Base-by-base conservation (phyloP, 1,139 yeast genomes). In the Debaryomyces udenii region DNA sequence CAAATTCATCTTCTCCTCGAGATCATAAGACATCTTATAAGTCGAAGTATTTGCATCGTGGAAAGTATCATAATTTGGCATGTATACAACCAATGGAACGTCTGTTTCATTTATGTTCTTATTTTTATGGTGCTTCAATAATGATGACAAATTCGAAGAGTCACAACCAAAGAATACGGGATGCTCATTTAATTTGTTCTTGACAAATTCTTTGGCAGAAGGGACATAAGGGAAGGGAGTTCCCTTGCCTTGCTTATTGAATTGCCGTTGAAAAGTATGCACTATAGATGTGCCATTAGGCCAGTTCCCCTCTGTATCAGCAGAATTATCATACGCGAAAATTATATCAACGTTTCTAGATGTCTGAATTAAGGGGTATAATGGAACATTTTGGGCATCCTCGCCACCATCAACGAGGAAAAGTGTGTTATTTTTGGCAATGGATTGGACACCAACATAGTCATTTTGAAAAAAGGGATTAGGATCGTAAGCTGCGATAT, bases 401-500 rank as follows among this genome's bases (percentile, higher is more conserved):
- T 85, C 91, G 49, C 96, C 96, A 45, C 96, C 96, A 58, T 90
- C 97, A n/a, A 83, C 91, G 45, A 89, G 70, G 55, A 65, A 78
- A 33, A 90, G 70, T 3, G 77, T 66, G 4, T 74, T 71, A 52
- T 61, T 57, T 39, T 52, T 41, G 38, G 61, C 47, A 42, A 73
- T 60, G 38, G 52, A 50, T 6, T 44, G 46, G n/a, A 39, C 31
- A 16, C 44, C 36, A 6, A 64, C 61, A 22, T 37, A 47, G 5
- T 50, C 48, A n/a, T 51, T 46, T 3, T 55, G 49, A 37, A 49
- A 53, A 49, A 70, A 72, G 6, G 78, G 78, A 45, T 72, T 72
- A 10, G 78, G 78, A 7, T 50, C 42, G 51, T 70, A 72, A 7
- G 61, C 47, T 1, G 78, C 78, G 35, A 72, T 64, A 44, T 72